phyloP scores from a whole-genome alignment of 352 stramenopile species.

The Pythium myriotylum region DNA sequence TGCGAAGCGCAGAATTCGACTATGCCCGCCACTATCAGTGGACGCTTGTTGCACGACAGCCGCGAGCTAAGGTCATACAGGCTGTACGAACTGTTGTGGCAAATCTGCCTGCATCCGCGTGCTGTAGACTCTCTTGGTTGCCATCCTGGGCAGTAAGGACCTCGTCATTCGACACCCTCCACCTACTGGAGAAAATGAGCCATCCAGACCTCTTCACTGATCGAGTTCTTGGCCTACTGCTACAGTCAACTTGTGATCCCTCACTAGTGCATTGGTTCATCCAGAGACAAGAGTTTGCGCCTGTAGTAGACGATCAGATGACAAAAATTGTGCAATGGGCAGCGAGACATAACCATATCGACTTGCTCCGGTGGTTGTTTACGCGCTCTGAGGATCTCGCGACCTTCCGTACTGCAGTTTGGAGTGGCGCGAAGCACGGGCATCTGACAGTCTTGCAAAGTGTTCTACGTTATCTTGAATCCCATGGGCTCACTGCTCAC shows the following conservation, averaged over 20 bases:
- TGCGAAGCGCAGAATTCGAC: constrained; percentile 8
- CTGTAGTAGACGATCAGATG: neutral
- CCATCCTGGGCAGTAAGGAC: constrained; percentile 14
- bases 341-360: constrained; percentile 5
- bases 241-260: constrained; percentile 6
- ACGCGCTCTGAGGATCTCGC: constrained; percentile 5
- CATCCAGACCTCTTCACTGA: constrained; percentile 12
- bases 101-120: neutral
- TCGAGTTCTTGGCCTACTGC: neutral
- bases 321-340: constrained; percentile 12
- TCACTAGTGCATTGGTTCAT: constrained; percentile 17
- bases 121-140: constrained; percentile 2
- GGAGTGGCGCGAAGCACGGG: constrained; percentile 12
- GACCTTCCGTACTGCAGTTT: constrained; percentile 18
- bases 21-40: constrained; percentile 15
- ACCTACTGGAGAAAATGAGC: neutral
- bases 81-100: neutral
- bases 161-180: neutral
- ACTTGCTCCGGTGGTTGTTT: constrained; percentile 16
- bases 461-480: neutral
- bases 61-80: neutral
- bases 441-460: constrained; percentile 12
- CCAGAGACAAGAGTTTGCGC: neutral
- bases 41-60: neutral
- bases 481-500: neutral